Base-by-base conservation (phyloP, 1,284 basidiomycete genomes). In the Cystobasidium slooffiae region DNA sequence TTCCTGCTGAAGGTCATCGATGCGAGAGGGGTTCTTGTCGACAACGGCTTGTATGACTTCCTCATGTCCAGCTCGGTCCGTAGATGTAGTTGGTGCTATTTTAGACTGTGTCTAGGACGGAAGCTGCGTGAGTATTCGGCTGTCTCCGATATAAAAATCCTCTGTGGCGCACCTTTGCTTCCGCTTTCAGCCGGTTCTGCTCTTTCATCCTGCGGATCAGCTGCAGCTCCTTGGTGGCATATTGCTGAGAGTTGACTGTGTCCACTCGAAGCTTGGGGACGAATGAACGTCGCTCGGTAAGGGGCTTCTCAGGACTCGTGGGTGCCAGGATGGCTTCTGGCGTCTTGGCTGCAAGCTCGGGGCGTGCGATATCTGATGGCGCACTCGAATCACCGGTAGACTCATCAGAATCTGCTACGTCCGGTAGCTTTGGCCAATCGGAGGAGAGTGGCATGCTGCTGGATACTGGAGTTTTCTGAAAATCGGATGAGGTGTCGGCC, bases 191-290 rank as follows among this genome's bases (percentile, higher is more conserved):
- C 39, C 51, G 56, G 4, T 61, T 51, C 53, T 73, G 51, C 53
- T 65, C 70, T 47, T 73, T 73, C 70, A 73, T 65, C 51, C 53
- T 62, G 49, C 58, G 63, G 43, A 73, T 73, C 16, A 73, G 51
- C 44, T 47, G n/a, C 16, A 73, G 41, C 37, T 73, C 70, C 51
- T 73, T 73, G 31, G 58, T 51, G n/a, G 62, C 63, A 44, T 56
- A 73, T 37, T 49, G 49, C 31, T 73, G 56, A 44, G 70, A 64
- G 1, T 61, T 44, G 4, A 20, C 31, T 20, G 70, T 65, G 51
- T 73, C 52, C 4, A 73, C 70, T 18, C 62, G 47, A 16, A 73
- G 63, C 3, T 39, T 51, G 3, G 70, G 70, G 10, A 31, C 41
- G n/a, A 66, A 12, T 5, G 70, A 73, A 1, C 70, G 49, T 24